Percentiles rank a stretch among this genome's conserved stretches.
Conservation (phyloP, 2,329 filamentous ascomycete genomes). For the Pseudocercospora fuligena region DNA sequence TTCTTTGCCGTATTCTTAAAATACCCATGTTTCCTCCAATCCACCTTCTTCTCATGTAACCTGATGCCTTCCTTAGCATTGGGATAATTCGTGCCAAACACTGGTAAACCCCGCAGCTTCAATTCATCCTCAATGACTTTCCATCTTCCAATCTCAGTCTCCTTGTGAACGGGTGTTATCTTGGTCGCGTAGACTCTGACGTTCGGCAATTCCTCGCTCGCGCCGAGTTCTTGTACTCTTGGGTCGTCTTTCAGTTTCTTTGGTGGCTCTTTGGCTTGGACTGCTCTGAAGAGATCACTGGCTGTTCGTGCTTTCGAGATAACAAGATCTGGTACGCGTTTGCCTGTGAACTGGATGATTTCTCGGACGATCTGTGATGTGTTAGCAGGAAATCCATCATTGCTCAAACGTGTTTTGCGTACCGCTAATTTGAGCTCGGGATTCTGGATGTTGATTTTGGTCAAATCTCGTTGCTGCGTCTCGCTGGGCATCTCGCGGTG, state of each 20-base stretch:
- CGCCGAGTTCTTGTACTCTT: constrained; percentile 45
- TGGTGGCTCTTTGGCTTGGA: constrained; percentile 39
- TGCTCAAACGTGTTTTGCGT: constrained; percentile 30
- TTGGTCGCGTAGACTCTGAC: constrained; percentile 69
- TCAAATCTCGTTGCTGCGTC: background rate
- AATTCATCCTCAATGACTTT: constrained; percentile 79
- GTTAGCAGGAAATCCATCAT: constrained; percentile 21
- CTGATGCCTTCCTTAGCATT: constrained; percentile 19
- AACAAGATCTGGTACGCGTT: constrained; percentile 72
- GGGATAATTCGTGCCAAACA: constrained; percentile 36
- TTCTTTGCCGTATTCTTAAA: background rate
- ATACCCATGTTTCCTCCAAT: constrained; percentile 1
- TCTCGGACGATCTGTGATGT: constrained; percentile 77
- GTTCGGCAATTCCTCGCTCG: constrained; percentile 65
- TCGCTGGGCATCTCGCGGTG: background rate
- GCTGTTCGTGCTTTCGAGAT: constrained; percentile 51
- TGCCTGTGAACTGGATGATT: constrained; percentile 78
- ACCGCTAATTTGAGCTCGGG: constrained; percentile 72
- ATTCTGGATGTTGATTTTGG: background rate
- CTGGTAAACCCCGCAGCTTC: constrained; percentile 63
- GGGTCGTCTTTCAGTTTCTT: constrained; percentile 68
- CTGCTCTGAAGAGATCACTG: constrained; percentile 36
- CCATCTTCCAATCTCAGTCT: constrained; percentile 73
- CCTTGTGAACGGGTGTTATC: constrained; percentile 72
- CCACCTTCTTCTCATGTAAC: background rate